A percentile compares a stretch with the other conserved stretches of the same genome.
These are phyloP conservation scores for Chalciporus sp. DNA, from an alignment of 1,284 basidiomycete genomes.

Conservation along the genomic window DNA sequence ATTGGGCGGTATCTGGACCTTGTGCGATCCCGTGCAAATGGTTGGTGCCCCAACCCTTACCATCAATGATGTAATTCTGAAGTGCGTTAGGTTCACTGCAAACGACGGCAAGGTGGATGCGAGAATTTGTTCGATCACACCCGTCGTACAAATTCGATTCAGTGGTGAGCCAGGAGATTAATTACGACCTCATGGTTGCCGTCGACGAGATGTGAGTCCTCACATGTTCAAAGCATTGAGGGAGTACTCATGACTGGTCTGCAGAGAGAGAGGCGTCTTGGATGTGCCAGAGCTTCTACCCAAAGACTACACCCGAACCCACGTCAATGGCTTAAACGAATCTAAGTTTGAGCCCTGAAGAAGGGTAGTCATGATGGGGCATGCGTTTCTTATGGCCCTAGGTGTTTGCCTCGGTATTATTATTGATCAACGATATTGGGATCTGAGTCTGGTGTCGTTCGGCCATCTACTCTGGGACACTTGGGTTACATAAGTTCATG, in stretches of 20 bases:
- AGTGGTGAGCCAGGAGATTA: slow-evolving; percentile 87
- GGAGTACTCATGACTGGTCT: slow-evolving; percentile 15
- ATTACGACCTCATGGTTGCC: slow-evolving; percentile 90
- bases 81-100: slow-evolving; percentile 66
- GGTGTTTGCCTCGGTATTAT: not conserved
- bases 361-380: not conserved
- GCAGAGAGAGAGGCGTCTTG: slow-evolving; percentile 71
- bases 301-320: slow-evolving; percentile 45
- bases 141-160: slow-evolving; percentile 92
- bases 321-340: slow-evolving; percentile 30
- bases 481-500: not conserved
- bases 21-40: slow-evolving; percentile 78
- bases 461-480: no score
- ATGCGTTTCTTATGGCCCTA: not conserved
- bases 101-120: slow-evolving; percentile 93
- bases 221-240: not conserved
- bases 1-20: slow-evolving; percentile 83
- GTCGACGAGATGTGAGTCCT: slow-evolving; percentile 86
- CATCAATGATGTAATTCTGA: slow-evolving; percentile 5
- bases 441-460: no score
- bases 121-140: slow-evolving; percentile 88
- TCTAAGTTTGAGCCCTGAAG: slow-evolving; percentile 29
- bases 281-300: slow-evolving; percentile 68
- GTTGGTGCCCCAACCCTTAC: slow-evolving; percentile 43
- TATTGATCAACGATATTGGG: not conserved